These are phyloP conservation scores for Trichoderma sp. DNA, from an alignment of 2,329 filamentous ascomycete species.

Conservation along the genomic window DNA sequence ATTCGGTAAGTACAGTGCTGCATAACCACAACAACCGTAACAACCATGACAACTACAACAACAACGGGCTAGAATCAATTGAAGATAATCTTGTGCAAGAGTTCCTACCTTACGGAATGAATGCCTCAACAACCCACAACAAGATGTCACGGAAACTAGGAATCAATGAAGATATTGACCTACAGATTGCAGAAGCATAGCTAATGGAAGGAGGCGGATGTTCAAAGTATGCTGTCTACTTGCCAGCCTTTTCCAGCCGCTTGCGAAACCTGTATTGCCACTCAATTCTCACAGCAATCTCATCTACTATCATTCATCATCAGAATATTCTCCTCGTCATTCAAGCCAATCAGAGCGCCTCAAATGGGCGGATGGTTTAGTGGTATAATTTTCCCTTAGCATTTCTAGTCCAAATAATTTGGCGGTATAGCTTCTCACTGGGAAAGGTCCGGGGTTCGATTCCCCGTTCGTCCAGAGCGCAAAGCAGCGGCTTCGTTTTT, in stretches of 20 bases:
- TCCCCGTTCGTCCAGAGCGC: conserved; percentile 21
- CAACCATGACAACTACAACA: not conserved
- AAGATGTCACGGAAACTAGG: not conserved
- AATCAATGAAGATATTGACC: not conserved
- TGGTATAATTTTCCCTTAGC: conserved; percentile 21
- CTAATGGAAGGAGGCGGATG: too few species aligned
- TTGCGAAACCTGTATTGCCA: not conserved
- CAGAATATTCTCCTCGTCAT: not conserved
- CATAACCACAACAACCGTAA: not conserved
- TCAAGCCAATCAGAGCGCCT: conserved; percentile 7
- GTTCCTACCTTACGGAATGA: accelerated
- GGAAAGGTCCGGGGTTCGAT: conserved; percentile 23
- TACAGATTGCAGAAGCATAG: not conserved
- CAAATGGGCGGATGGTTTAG: conserved; percentile 20
- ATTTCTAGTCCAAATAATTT: not conserved
- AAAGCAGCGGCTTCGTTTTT: not conserved
- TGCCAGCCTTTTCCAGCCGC: not conserved
- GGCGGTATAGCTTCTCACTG: not conserved
- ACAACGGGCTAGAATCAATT: not conserved
- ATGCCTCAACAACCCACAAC: not conserved
- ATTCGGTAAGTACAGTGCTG: not conserved
- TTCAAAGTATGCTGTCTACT: not conserved
- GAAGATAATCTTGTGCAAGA: too few species aligned
- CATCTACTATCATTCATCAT: not conserved
- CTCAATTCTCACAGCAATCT: not conserved